Conservation (phyloP, 2,329 filamentous ascomycete species). For the Aspergillus ochraceus region DNA sequence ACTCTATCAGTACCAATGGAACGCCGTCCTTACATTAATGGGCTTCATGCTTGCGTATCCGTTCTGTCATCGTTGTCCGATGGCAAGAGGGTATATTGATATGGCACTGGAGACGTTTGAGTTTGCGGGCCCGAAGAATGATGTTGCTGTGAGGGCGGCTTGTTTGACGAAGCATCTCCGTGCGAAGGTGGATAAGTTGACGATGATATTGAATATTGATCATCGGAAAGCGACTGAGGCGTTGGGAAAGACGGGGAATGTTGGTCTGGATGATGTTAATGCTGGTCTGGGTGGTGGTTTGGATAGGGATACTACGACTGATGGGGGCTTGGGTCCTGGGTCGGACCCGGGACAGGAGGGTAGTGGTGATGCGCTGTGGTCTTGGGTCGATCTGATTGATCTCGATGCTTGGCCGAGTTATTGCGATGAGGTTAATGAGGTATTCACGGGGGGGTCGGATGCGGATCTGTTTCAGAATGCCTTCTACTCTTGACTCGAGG, state of each 20-base stretch:
- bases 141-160: slow-evolving; percentile 1
- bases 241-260: neutral
- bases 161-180: neutral
- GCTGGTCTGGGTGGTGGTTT: no score
- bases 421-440: slow-evolving; percentile 16
- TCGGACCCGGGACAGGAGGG: neutral
- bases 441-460: slow-evolving; percentile 3
- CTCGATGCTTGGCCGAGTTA: slow-evolving; percentile 14
- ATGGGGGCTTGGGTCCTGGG: neutral
- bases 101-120: slow-evolving; percentile 17
- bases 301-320: no score
- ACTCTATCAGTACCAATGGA: slow-evolving; percentile 24
- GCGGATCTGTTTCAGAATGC: neutral
- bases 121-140: slow-evolving; percentile 5
- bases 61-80: slow-evolving; percentile 11
- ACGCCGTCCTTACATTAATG: slow-evolving; percentile 19
- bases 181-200: neutral
- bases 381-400: slow-evolving; percentile 14
- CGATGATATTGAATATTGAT: neutral
- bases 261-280: neutral
- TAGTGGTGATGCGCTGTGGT: slow-evolving; percentile 3
- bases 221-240: neutral
- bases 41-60: slow-evolving; percentile 22
- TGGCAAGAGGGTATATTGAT: slow-evolving; percentile 8
- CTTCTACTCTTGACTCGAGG: neutral